Conservation (phyloP, 345 rosid species). For the Murraya paniculata region DNA sequence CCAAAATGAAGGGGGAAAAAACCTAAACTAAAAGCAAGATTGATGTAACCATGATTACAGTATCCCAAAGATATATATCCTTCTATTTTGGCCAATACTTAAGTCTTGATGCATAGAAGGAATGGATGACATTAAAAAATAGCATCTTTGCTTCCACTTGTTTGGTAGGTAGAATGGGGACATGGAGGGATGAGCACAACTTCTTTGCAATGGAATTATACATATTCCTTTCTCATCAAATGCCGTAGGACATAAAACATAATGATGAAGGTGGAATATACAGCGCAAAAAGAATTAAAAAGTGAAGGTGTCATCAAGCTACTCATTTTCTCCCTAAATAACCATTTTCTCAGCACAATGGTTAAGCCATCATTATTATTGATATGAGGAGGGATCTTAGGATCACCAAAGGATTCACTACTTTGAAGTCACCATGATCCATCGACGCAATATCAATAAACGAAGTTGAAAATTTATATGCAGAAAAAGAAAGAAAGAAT, state of each 20-base stretch:
- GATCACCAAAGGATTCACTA: not conserved
- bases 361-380: too few species aligned
- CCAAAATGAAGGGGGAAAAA: not conserved
- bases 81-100: not conserved
- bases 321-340: not conserved
- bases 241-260: not conserved
- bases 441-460: not conserved
- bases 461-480: not conserved
- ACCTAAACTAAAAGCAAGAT: constrained; percentile 2
- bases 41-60: not conserved
- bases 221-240: not conserved
- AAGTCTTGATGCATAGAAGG: not conserved
- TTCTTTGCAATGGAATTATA: not conserved
- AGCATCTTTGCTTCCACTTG: not conserved
- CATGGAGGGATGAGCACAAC: not conserved
- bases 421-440: not conserved
- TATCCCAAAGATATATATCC: not conserved
- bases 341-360: not conserved
- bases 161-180: not conserved
- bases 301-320: not conserved
- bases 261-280: not conserved
- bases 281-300: too few species aligned
- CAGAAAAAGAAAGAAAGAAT: not conserved
- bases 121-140: not conserved
- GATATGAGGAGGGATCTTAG: not conserved